Evolutionary conservation across 176 grass and related monocot species (phyloP).

Genomic region (Eragrostis nindensis): DNA sequence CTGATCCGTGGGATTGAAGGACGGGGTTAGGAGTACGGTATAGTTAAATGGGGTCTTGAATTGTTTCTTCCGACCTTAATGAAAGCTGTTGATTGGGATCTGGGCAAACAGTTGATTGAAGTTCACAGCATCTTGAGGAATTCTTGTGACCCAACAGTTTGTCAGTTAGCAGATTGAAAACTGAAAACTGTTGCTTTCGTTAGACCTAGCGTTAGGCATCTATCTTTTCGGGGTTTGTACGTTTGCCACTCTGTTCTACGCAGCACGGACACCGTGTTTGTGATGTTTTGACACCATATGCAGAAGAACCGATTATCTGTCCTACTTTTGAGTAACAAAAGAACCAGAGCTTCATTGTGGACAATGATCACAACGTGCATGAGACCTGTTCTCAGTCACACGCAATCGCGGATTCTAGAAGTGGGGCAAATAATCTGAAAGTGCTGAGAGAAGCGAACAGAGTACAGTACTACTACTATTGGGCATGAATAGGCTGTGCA

Average conservation of each 20-base stretch:
- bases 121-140: background rate
- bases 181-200: constrained; percentile 28
- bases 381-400: background rate
- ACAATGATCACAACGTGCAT: background rate
- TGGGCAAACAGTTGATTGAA: background rate
- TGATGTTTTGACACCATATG: background rate
- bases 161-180: background rate
- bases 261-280: background rate
- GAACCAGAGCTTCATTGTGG: background rate
- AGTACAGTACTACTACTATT: background rate
- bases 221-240: constrained; percentile 41
- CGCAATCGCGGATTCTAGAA: constrained; percentile 5
- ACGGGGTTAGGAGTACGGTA: constrained; percentile 12
- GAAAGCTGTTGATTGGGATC: constrained; percentile 5
- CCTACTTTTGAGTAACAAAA: background rate
- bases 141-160: constrained; percentile 25
- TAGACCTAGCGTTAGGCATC: constrained; percentile 35
- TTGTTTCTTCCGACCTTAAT: background rate
- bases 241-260: constrained; percentile 8
- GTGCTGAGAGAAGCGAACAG: background rate
- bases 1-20: background rate
- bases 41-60: background rate
- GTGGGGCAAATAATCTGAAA: background rate
- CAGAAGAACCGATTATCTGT: too few species aligned
- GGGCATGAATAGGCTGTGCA: constrained; percentile 16